Base-by-base conservation (phyloP, 108 stramenopile species). In the Discostella stelligeroides region DNA sequence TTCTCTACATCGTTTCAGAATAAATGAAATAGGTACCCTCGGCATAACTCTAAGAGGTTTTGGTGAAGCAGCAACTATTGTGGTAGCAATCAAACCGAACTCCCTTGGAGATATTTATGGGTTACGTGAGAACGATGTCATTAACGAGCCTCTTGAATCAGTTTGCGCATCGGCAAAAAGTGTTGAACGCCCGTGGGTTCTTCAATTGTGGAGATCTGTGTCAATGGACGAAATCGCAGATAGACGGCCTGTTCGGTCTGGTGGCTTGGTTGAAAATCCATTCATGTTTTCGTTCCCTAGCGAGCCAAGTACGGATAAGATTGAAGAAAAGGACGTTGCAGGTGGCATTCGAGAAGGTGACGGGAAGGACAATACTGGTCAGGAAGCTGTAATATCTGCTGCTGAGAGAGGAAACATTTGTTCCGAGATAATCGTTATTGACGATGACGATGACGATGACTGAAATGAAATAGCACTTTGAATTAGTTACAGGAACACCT, bases 1-100 rank as follows among this genome's bases (percentile, higher is more conserved):
- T 38, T 45, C 23, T 56, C 45, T 76, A 20, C 75, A 76, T 48
- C 75, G 67, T 0, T 57, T 76, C 39, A n/a, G 51, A 11, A 62
- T 76, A 21, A 47, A 50, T 13, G 30, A 63, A 25, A 9, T 38
- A 48, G 75, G 67, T 23, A 29, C 0, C 0, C 17, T 76, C 23
- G 75, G 67, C 15, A 25, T 76, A 4, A 20, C 10, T 24, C 13
- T 13, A 6, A 1, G 20, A 20, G 1, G 30, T 15, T 12, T 14
- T 11, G 20, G 47, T 56, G 12, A 45, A 59, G 15, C 5, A 18
- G 13, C 48, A 68, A 6, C 13, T 24, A 0, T 38, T 41, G 21
- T n/a, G n/a, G n/a, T n/a, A n/a, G n/a, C n/a, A n/a, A 61, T 76
- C 20, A 25, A 37, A 12, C 61, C 67, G 2, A 25, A 45, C 24